Evolutionary conservation across 2,329 filamentous ascomycete species (phyloP).

Genomic region (Elsinoe necatrix): DNA sequence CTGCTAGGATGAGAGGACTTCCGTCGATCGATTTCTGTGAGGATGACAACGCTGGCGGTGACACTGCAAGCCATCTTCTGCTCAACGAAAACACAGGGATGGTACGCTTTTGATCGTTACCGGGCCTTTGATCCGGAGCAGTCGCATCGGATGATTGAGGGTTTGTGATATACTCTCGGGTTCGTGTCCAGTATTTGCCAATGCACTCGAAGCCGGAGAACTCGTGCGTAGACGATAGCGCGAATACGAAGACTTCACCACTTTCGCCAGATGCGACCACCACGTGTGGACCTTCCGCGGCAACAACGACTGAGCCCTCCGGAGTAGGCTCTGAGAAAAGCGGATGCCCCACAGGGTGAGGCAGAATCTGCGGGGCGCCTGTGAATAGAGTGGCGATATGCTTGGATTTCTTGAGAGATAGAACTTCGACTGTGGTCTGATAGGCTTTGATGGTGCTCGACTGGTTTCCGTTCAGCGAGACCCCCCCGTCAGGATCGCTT

Average conservation of each 20-base stretch:
- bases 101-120: neutral
- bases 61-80: slow-evolving; percentile 69
- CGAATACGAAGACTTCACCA: slow-evolving; percentile 76
- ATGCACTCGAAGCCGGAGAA: slow-evolving; percentile 53
- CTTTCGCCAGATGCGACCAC: slow-evolving; percentile 71
- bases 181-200: slow-evolving; percentile 80
- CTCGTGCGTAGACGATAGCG: slow-evolving; percentile 20
- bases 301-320: slow-evolving; percentile 63
- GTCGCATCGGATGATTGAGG: neutral
- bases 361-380: slow-evolving; percentile 54
- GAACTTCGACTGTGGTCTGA: slow-evolving; percentile 82
- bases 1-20: slow-evolving; percentile 45
- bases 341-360: slow-evolving; percentile 49
- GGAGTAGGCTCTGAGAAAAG: slow-evolving; percentile 61
- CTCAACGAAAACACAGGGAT: slow-evolving; percentile 58
- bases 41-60: slow-evolving; percentile 58
- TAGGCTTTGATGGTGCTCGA: slow-evolving; percentile 50
- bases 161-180: slow-evolving; percentile 3
- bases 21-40: slow-evolving; percentile 63
- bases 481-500: slow-evolving; percentile 26
- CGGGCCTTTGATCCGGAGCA: neutral
- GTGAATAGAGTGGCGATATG: slow-evolving; percentile 66
- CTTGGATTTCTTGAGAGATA: slow-evolving; percentile 69
- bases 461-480: neutral
- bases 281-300: slow-evolving; percentile 63